Base-by-base conservation (phyloP, 2,329 filamentous ascomycete species). In the Rachicladosporium sp. region DNA sequence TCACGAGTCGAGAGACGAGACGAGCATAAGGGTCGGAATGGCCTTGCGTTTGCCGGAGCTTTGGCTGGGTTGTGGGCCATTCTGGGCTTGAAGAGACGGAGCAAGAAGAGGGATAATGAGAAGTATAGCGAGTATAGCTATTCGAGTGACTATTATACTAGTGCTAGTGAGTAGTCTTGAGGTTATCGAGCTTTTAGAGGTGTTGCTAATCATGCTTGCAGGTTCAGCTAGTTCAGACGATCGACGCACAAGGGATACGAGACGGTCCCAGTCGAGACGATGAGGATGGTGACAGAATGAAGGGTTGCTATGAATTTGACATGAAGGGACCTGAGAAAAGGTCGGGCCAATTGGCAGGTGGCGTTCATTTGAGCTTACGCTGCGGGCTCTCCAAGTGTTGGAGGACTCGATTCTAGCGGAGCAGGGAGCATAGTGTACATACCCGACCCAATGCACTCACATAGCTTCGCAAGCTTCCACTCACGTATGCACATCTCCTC, bases 191-290 rank as follows among this genome's bases (percentile, higher is more conserved):
- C 5, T 19, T 3, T 19, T 19, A 19, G 15, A 19, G 15, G 15
- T 19, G 15, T 19, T 19, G 15, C 15, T 19, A 19, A 19, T 19
- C 5, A 19, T 19, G 15, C 15, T 19, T 19, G 15, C 38, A 67
- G 64, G 63, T 45, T 64, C 61, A 51, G 62, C 61, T 50, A 66
- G 63, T 42, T 66, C 63, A n/a, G 64, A 66, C 37, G 63, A 66
- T 41, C 53, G 62, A 31, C 52, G 60, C 29, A 65, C 62, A 19
- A 54, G 63, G 46, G 55, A 59, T 41, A 61, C 62, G n/a, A 50
- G 58, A 13, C 45, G 48, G 15, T 19, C 15, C 15, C 15, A 19
- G n/a, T 50, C 48, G 35, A 32, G 35, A 42, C 40, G 40, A 38
- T 42, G 40, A 42, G 15, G 15, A 19, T 19, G 15, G 15, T 19